Evolutionary conservation across 805 yeast genomes (phyloP), one percentile per base, ranked within the genome.

Genomic region (Metschnikowia colocasiae): DNA sequence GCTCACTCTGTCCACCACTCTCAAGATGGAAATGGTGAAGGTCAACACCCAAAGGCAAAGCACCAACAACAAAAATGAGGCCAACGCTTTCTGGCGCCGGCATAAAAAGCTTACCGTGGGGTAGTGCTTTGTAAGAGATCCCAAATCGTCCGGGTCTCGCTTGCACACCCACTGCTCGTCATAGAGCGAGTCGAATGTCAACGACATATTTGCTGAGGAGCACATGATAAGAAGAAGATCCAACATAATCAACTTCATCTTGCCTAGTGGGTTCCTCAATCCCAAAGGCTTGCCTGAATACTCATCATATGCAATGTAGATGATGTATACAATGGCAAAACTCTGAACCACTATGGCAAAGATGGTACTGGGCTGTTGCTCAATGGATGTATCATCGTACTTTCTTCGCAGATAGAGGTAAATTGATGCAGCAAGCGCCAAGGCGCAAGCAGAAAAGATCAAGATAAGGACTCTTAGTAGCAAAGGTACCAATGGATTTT

Each of bases 271-370:
- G 51, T 88, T 80, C 56, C 99, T 77, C 38, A 94, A 73, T 0
- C 99, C 99, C 41, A 94, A 64, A 0, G 98, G 99, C 61, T 88
- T 85, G 12, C 97, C 95, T 20, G 83, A 78, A 65, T 88, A 92
- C 65, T 94, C 99, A 64, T 94, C 98, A 59, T 81, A 82, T 2
- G 96, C 82, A 62, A 92, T 87, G 64, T 87, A 90, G 3, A 83
- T 67, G 47, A 90, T 75, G 61, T 94, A 94, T 0, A 81, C 76
- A 22, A 88, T 67, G 2, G 96, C 96, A 51, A 82, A 73, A 25
- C 88, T 71, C 59, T 90, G 92, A 3, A 92, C 95, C 44, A 82
- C 82, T 2, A 94, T 78, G 3, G 97, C 94, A 95, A 94, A 89
- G 38, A 91, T 82, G 0, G 98, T 87, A 56, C 96, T 84, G 15